Conservation (phyloP, 306 rosid genomes). For the Rosa persica region DNA sequence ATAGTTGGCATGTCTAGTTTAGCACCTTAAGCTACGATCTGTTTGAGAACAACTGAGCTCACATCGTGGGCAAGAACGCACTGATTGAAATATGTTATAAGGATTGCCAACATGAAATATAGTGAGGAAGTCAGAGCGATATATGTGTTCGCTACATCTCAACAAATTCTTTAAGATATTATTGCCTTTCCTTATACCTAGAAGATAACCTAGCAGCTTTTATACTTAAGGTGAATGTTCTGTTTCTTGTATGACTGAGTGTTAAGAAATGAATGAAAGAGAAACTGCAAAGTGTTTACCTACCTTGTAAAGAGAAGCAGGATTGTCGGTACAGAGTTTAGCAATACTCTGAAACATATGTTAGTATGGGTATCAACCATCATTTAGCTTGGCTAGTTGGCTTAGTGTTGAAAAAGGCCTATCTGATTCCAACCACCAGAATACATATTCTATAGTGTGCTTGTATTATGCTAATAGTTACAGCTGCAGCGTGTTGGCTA, state of each 20-base stretch:
- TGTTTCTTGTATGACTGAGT: background rate
- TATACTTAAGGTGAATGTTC: background rate
- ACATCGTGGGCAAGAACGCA: background rate
- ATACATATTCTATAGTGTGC: background rate
- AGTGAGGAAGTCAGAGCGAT: too few relatives aligned
- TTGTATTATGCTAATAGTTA: conserved; percentile 1
- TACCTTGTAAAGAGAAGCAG: background rate
- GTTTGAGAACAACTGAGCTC: background rate
- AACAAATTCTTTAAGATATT: background rate
- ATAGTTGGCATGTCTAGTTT: background rate
- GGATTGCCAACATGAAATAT: too few relatives aligned
- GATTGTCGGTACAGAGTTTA: background rate
- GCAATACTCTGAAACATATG: background rate
- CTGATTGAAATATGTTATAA: too few relatives aligned
- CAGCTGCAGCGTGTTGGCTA: background rate
- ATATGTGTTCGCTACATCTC: background rate
- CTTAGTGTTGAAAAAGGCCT: conserved; percentile 3
- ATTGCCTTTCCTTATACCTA: background rate
- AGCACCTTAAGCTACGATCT: background rate
- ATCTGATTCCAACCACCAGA: conserved; percentile 3
- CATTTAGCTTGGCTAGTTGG: background rate
- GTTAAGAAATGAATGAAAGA: background rate
- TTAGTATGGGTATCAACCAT: background rate
- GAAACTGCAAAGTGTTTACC: background rate
- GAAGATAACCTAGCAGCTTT: background rate